Percentiles rank a stretch among this genome's conserved stretches.
Conservation (phyloP, 129 eudicot species). For the Arctium minus region DNA sequence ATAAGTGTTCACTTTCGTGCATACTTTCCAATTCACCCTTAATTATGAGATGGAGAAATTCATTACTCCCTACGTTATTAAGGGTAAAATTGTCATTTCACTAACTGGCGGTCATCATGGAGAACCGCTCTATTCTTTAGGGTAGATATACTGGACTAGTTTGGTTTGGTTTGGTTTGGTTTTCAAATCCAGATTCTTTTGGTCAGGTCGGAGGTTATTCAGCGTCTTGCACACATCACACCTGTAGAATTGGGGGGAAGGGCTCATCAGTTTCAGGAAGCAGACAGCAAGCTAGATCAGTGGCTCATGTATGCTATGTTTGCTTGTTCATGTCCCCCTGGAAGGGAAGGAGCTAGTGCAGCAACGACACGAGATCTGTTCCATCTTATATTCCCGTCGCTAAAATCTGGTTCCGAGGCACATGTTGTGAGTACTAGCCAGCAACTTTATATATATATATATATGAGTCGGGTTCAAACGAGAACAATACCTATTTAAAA, state of each 20-base stretch:
- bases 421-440: constrained; percentile 63
- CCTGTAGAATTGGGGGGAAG: constrained; percentile 95
- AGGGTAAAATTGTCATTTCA: background rate
- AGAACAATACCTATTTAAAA: too few relatives aligned
- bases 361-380: constrained; percentile 76
- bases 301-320: constrained; percentile 99
- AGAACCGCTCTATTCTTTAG: too few relatives aligned
- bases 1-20: too few relatives aligned
- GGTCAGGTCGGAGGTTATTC: constrained; percentile 72
- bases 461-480: too few relatives aligned
- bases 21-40: background rate
- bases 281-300: constrained; percentile 91
- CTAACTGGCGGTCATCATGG: too few relatives aligned
- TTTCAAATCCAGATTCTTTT: background rate
- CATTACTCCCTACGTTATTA: background rate
- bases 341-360: constrained; percentile 78
- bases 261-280: constrained; percentile 84
- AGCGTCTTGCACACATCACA: constrained; percentile 88
- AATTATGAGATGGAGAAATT: background rate
- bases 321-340: constrained; percentile 95
- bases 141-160: background rate
- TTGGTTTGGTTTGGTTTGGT: background rate
- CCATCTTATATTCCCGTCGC: constrained; percentile 89
- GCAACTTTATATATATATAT: constrained; percentile 13
- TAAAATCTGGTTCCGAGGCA: constrained; percentile 94